Evolutionary conservation across 2,329 filamentous ascomycete genomes (phyloP), one percentile per base, ranked within the genome.

Genomic region (Pseudopyricularia cyperi): DNA sequence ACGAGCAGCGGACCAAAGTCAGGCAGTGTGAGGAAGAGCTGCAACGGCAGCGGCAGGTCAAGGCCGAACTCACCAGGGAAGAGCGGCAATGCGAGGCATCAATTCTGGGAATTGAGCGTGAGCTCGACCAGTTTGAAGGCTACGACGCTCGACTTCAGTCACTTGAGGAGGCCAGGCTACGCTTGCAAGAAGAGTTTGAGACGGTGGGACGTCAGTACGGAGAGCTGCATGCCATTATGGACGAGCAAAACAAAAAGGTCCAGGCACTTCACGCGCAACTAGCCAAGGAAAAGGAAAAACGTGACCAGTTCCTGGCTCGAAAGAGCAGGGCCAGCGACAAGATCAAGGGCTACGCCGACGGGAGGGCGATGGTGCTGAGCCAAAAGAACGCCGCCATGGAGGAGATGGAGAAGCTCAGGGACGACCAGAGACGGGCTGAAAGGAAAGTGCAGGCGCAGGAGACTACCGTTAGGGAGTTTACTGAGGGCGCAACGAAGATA

Each of bases 61-160:
- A 54, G 61, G 8, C 55, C 58, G 2, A 52, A 1, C 65, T 89
- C 15, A 75, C 76, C 54, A 66, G 78, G 37, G 67, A 74, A 3
- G 63, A 76, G 33, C 82, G 88, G 55, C 67, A 70, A 50, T 77
- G 82, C 7, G 76, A 84, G 50, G 80, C 83, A 50, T 69, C 72
- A 7, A 72, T 85, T 7, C 69, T 74, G 52, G 56, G 65, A 54
- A 59, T 76, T 47, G 60, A 77, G 32, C 77, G 80, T 52, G 78
- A 80, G 46, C 72, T 94, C 37, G 82, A 88, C 55, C 74, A 70
- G 26, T 78, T 79, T 47, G 77, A 86, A 54, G 83, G 84, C 3
- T 79, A 81, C 52, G 87, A 89, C 61, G 82, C 79, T 48, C 74
- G 75, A 51, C 69, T 91, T 1, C 75, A 81, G 46, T 68, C 69